These are phyloP conservation scores for Scopulariopsis brevicaulis DNA, from an alignment of 2,329 filamentous ascomycete genomes.

Conservation along the genomic window DNA sequence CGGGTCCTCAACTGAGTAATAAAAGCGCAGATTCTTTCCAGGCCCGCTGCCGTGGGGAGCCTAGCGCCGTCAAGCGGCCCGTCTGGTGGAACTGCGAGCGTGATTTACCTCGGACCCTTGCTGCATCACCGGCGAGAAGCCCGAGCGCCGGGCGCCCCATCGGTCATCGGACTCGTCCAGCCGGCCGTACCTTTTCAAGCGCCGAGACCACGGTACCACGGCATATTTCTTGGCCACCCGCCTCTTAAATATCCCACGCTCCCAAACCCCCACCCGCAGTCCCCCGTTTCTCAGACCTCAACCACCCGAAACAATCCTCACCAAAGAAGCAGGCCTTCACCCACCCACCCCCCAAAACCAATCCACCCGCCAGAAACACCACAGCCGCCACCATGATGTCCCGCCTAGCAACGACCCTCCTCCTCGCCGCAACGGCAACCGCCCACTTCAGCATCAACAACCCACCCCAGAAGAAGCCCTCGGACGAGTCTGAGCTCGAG, in stretches of 20 bases:
- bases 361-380: not conserved
- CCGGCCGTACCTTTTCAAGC: too few species aligned
- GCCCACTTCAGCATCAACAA: constrained; percentile 44
- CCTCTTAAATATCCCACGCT: not conserved
- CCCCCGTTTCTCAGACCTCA: not conserved
- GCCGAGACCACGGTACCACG: not conserved
- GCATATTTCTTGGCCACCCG: not conserved
- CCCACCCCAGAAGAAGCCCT: constrained; percentile 34
- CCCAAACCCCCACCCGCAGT: not conserved
- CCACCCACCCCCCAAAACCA: not conserved
- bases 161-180: too few species aligned
- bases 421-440: constrained; percentile 25
- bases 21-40: too few species aligned
- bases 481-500: constrained; percentile 32
- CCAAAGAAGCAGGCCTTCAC: not conserved
- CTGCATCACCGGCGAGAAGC: too few species aligned
- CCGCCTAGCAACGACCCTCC: constrained; percentile 13
- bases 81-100: too few species aligned
- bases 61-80: too few species aligned
- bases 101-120: too few species aligned
- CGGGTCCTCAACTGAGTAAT: too few species aligned
- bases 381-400: constrained; percentile 11
- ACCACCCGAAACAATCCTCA: not conserved
- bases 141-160: too few species aligned
- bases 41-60: too few species aligned